Evolutionary conservation across 345 rosid genomes (phyloP).

Genomic region (Rhodamnia argentea): DNA sequence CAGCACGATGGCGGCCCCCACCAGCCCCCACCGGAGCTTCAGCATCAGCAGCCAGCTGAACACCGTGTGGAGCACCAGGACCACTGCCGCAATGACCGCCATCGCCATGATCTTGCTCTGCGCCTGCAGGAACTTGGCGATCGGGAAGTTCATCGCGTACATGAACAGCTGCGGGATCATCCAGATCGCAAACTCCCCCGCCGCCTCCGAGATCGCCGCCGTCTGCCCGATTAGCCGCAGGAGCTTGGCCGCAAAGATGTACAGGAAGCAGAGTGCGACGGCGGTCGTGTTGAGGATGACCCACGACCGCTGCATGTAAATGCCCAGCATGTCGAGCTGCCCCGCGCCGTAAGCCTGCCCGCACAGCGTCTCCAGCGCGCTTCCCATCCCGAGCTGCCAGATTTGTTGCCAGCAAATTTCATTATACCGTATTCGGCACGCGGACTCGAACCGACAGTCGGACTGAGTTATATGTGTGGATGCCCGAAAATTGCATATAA

Average conservation of each 20-base stretch:
- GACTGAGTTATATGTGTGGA: background rate
- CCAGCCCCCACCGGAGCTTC: slow-evolving; percentile 23
- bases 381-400: slow-evolving; percentile 87
- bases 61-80: slow-evolving; percentile 37
- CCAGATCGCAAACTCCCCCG: slow-evolving; percentile 53
- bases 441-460: background rate
- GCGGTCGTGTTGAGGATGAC: slow-evolving; percentile 33
- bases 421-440: background rate
- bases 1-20: slow-evolving; percentile 23
- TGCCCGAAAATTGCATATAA: background rate
- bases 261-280: slow-evolving; percentile 42
- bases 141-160: slow-evolving; percentile 63
- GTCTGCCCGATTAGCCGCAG: slow-evolving; percentile 59
- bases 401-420: background rate
- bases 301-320: slow-evolving; percentile 88
- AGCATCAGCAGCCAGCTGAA: slow-evolving; percentile 53
- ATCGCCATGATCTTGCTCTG: slow-evolving; percentile 84
- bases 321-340: slow-evolving; percentile 69
- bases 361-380: slow-evolving; percentile 85
- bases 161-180: slow-evolving; percentile 86
- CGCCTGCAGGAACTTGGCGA: slow-evolving; percentile 67
- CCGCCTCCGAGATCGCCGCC: slow-evolving; percentile 39
- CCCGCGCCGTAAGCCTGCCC: slow-evolving; percentile 95
- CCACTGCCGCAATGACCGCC: slow-evolving; percentile 47
- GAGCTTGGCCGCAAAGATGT: slow-evolving; percentile 48